These are phyloP conservation scores for Wickerhamomyces rabaulensis DNA, from an alignment of 805 yeast genomes.

Conservation along the genomic window DNA sequence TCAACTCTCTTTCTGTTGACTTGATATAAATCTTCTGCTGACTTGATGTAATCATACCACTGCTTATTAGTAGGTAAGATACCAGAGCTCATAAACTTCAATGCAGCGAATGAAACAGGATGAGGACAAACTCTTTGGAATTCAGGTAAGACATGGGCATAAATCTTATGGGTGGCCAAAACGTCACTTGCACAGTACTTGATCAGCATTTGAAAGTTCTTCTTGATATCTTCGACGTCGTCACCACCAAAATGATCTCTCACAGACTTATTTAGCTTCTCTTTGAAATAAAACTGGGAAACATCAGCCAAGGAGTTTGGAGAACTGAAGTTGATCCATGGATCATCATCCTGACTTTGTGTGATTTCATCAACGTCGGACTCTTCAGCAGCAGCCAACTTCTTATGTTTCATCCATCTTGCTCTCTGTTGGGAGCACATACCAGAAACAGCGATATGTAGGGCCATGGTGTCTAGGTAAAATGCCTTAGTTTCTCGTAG, in stretches of 20 bases:
- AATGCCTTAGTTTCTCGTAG: conserved; percentile 64
- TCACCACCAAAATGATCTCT: conserved; percentile 60
- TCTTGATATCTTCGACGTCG: conserved; percentile 48
- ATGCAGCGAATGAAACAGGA: conserved; percentile 89
- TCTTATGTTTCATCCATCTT: conserved; percentile 59
- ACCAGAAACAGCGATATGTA: conserved; percentile 87
- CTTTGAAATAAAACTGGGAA: conserved; percentile 70
- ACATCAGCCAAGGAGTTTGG: conserved; percentile 78
- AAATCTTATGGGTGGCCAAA: conserved; percentile 63
- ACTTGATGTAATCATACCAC: conserved; percentile 71
- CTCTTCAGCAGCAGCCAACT: conserved; percentile 20
- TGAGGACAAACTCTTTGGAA: conserved; percentile 75
- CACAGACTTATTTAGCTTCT: conserved; percentile 56
- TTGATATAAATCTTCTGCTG: conserved; percentile 64
- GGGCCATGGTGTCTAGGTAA: conserved; percentile 85
- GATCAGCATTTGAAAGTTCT: conserved; percentile 57
- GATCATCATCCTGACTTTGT: conserved; percentile 47
- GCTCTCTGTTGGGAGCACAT: conserved; percentile 90
- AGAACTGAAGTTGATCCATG: conserved; percentile 79
- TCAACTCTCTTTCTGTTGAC: conserved; percentile 53
- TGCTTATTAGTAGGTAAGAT: conserved; percentile 69
- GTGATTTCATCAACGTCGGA: conserved; percentile 15
- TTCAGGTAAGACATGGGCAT: conserved; percentile 61
- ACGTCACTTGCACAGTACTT: conserved; percentile 87
- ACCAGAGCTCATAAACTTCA: conserved; percentile 65